Evolutionary conservation across 164 flowering plant genomes (phyloP).

Genomic region (Magnolia officinalis): DNA sequence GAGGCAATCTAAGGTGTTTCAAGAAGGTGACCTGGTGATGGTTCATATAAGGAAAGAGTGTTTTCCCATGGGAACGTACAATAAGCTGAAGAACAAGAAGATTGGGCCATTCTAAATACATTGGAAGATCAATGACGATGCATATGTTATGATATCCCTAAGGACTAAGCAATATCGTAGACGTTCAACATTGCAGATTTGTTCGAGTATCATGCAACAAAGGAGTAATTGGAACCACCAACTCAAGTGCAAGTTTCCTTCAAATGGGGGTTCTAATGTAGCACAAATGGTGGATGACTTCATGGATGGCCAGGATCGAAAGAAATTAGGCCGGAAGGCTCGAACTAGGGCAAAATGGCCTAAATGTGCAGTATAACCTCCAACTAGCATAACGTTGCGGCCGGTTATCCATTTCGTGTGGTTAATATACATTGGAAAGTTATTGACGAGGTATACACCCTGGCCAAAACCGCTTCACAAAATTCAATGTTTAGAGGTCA

Average conservation of each 20-base stretch:
- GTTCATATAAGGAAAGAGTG: conserved; percentile 2
- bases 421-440: no score
- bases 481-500: no score
- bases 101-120: background rate
- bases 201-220: background rate
- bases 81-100: conserved; percentile 9
- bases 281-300: no score
- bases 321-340: no score
- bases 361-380: no score
- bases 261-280: background rate
- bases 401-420: no score
- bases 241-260: background rate
- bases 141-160: background rate
- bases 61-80: background rate
- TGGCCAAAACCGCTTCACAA: no score
- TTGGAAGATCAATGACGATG: background rate
- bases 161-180: background rate
- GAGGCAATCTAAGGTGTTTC: background rate
- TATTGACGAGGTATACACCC: no score
- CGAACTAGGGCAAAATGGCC: no score
- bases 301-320: no score
- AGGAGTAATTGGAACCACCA: background rate
- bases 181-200: background rate
- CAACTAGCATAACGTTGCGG: no score
- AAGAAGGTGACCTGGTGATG: background rate